These are phyloP conservation scores for Nicotiana otophora DNA, from an alignment of 257 asterid genomes.

Conservation along the genomic window DNA sequence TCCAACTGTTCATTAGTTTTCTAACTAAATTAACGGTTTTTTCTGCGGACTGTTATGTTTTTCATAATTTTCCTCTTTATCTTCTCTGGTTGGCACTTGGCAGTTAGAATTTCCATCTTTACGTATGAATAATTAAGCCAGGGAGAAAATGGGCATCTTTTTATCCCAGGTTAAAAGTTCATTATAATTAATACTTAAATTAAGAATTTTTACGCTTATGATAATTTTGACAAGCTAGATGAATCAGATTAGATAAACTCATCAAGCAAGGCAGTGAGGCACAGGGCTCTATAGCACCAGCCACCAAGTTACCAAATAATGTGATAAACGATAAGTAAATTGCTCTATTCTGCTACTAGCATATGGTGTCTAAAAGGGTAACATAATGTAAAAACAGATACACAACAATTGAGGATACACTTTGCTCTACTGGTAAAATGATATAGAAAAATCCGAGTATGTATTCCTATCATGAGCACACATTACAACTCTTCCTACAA, in stretches of 20 bases:
- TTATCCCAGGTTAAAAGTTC: background rate
- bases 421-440: background rate
- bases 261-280: too few species aligned
- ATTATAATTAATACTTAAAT: too few species aligned
- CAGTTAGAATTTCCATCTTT: background rate
- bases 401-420: background rate
- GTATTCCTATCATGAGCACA: conserved; percentile 36
- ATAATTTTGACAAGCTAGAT: background rate
- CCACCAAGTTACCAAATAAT: too few species aligned
- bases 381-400: background rate
- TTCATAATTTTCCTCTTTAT: background rate
- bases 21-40: conserved; percentile 25
- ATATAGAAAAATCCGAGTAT: background rate
- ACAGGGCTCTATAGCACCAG: too few species aligned
- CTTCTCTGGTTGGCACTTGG: background rate
- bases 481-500: conserved; percentile 75
- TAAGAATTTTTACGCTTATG: background rate
- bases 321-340: too few species aligned
- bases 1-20: background rate
- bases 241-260: background rate
- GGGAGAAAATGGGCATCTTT: background rate
- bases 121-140: background rate
- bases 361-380: too few species aligned
- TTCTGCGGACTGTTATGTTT: background rate
- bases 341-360: too few species aligned